A percentile compares a stretch with the other conserved stretches of the same genome.
Evolutionary conservation across 2,329 filamentous ascomycete species (phyloP).

Genomic region (Mollisia scopiformis): DNA sequence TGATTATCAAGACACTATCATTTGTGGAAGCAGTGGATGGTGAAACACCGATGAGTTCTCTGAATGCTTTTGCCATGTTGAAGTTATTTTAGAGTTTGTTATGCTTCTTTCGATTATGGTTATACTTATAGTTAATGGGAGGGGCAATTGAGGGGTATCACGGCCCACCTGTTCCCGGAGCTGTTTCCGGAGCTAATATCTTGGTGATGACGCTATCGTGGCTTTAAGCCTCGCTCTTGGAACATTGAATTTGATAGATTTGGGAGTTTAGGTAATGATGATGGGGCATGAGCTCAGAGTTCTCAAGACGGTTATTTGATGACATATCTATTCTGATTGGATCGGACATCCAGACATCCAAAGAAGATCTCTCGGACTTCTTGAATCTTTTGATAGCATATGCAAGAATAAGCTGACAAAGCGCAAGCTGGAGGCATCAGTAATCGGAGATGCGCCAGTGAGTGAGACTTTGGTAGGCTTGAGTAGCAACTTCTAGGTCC

Average conservation of each 20-base stretch:
- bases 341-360: too few species aligned
- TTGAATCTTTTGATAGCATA: too few species aligned
- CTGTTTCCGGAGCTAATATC: not conserved
- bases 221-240: not conserved
- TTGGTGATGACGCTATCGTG: not conserved
- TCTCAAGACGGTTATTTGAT: too few species aligned
- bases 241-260: not conserved
- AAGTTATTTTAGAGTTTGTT: not conserved
- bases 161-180: not conserved
- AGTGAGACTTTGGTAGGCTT: not conserved
- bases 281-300: too few species aligned
- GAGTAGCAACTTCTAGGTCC: not conserved
- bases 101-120: not conserved
- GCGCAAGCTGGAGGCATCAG: not conserved
- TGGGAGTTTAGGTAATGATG: not conserved
- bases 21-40: conserved; percentile 57
- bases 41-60: conserved; percentile 49
- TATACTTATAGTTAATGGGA: not conserved
- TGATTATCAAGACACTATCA: conserved; percentile 67
- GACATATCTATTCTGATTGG: too few species aligned
- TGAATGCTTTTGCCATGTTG: conserved; percentile 31
- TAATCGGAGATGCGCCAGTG: not conserved
- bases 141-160: not conserved
- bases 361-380: too few species aligned
- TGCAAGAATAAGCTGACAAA: too few species aligned